Evolutionary conservation across 805 yeast genomes (phyloP).

Genomic region (Spathaspora passalidarum): DNA sequence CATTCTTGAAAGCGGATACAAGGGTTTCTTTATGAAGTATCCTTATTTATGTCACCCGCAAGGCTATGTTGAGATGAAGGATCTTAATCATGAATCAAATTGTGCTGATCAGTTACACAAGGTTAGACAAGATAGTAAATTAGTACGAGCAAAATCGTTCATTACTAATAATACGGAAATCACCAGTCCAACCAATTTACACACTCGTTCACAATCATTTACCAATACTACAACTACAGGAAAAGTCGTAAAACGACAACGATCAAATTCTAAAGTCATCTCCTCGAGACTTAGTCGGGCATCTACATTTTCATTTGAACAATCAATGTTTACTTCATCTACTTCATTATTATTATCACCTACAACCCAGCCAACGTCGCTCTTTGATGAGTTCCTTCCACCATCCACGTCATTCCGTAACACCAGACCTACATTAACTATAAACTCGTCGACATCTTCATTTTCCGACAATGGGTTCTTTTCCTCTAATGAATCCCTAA

Average conservation of each 20-base stretch:
- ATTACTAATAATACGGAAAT: constrained; percentile 6
- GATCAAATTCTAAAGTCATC: constrained; percentile 14
- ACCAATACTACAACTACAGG: constrained; percentile 29
- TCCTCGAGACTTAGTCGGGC: constrained; percentile 18
- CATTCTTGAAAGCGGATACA: constrained; percentile 89
- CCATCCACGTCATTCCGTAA: constrained; percentile 23
- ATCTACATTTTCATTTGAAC: constrained; percentile 25
- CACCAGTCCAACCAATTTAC: not conserved
- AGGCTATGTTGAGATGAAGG: constrained; percentile 82
- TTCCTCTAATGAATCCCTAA: constrained; percentile 29
- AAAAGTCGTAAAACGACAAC: constrained; percentile 32
- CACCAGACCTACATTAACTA: constrained; percentile 22
- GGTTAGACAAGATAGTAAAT: constrained; percentile 41
- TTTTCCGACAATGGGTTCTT: constrained; percentile 14
- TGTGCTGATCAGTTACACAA: constrained; percentile 48
- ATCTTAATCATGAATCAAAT: constrained; percentile 26
- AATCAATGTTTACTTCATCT: constrained; percentile 13
- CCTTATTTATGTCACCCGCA: constrained; percentile 67
- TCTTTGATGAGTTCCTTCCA: constrained; percentile 21
- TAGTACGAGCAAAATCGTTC: constrained; percentile 38
- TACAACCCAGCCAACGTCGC: not conserved
- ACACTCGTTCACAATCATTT: constrained; percentile 21
- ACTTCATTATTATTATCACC: constrained; percentile 1
- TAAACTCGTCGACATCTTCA: constrained; percentile 30
- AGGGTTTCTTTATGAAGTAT: constrained; percentile 62